A percentile compares a stretch with the other conserved stretches of the same genome.
These are phyloP conservation scores for Chlorophyllum brunneum DNA, from an alignment of 768 basidiomycete genomes.

Conservation along the genomic window DNA sequence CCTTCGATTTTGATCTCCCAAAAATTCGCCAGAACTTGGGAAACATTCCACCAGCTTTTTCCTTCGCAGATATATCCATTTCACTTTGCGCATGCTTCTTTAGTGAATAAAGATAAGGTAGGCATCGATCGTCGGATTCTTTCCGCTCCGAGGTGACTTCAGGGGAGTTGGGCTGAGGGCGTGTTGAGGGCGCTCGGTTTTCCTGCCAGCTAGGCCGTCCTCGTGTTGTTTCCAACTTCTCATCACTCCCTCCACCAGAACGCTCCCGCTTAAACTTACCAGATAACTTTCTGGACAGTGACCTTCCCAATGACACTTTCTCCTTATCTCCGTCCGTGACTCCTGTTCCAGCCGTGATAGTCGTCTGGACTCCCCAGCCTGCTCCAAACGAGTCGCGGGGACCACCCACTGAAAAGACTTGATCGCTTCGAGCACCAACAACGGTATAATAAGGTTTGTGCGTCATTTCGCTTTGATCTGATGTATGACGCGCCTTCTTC, in stretches of 20 bases:
- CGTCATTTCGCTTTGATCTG: not conserved
- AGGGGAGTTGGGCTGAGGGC: not conserved
- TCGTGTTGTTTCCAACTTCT: not conserved
- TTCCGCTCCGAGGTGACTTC: not conserved
- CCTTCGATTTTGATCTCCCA: slow-evolving; percentile 5
- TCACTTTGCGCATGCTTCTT: slow-evolving; percentile 10
- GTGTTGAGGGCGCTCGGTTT: not conserved
- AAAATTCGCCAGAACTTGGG: slow-evolving; percentile 7
- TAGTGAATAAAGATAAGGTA: not conserved
- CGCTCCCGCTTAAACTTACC: slow-evolving; percentile 6
- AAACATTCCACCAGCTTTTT: not conserved
- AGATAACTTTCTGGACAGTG: slow-evolving; percentile 6
- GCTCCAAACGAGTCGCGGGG: slow-evolving; percentile 4
- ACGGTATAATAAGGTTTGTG: slow-evolving; percentile 8
- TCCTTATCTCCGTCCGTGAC: not conserved
- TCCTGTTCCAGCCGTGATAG: not conserved
- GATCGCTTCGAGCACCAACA: slow-evolving; percentile 2
- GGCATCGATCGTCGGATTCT: not conserved
- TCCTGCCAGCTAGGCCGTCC: not conserved
- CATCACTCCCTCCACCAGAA: not conserved
- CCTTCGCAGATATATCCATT: not conserved
- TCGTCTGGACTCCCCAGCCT: not conserved
- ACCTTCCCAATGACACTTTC: not conserved
- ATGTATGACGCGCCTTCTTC: not conserved
- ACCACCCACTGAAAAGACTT: not conserved